Evolutionary conservation across 2,329 filamentous ascomycete genomes (phyloP).

Genomic region (Blastomyces percursus): DNA sequence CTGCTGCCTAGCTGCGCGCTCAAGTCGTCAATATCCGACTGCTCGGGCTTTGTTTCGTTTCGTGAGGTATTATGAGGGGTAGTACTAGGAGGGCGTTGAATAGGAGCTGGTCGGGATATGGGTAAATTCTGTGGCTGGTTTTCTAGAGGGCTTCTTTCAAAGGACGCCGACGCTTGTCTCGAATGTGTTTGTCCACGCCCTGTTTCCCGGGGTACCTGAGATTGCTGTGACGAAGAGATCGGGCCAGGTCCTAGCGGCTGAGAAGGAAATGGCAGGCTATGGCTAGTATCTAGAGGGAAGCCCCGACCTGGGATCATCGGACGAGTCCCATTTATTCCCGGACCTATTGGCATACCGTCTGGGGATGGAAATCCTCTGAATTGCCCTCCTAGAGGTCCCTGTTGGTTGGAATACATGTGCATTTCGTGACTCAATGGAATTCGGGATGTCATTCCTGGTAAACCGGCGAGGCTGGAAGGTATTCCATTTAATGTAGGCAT

Average conservation of each 20-base stretch:
- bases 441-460: conserved; percentile 44
- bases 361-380: conserved; percentile 44
- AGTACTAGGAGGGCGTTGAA: conserved; percentile 72
- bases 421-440: conserved; percentile 41
- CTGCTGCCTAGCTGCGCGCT: conserved; percentile 80
- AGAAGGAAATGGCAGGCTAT: conserved; percentile 31
- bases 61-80: conserved; percentile 41
- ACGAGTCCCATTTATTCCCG: conserved; percentile 50
- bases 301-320: conserved; percentile 48
- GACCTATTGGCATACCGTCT: conserved; percentile 44
- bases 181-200: conserved; percentile 51
- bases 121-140: conserved; percentile 53
- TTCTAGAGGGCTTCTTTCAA: conserved; percentile 49
- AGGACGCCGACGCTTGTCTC: conserved; percentile 60
- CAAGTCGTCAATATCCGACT: conserved; percentile 56
- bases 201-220: conserved; percentile 22
- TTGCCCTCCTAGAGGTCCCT: conserved; percentile 42
- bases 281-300: conserved; percentile 40
- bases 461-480: conserved; percentile 45
- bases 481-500: conserved; percentile 47
- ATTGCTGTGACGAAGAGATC: conserved; percentile 23
- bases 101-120: conserved; percentile 73
- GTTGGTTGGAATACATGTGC: conserved; percentile 44
- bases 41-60: conserved; percentile 32
- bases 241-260: conserved; percentile 34